A percentile compares a stretch with the other conserved stretches of the same genome.
These are phyloP conservation scores for Lycium barbarum DNA, from an alignment of 257 asterid species.

Conservation along the genomic window DNA sequence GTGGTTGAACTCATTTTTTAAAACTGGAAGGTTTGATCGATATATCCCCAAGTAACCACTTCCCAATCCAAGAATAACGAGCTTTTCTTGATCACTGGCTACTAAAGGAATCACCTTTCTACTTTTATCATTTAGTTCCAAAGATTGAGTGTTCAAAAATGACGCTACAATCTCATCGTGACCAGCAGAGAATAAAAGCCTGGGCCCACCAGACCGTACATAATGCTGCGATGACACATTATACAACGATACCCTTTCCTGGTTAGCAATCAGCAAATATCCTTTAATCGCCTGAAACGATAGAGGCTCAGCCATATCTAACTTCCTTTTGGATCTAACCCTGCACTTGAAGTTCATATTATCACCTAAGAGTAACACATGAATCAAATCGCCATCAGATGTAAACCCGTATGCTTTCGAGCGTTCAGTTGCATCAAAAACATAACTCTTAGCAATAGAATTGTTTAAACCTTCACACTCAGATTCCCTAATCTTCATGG, in stretches of 20 bases:
- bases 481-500: constrained; percentile 84
- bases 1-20: constrained; percentile 79
- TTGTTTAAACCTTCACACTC: constrained; percentile 87
- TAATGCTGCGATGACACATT: constrained; percentile 89
- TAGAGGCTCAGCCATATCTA: constrained; percentile 64
- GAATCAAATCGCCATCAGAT: constrained; percentile 75
- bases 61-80: constrained; percentile 69
- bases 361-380: constrained; percentile 80
- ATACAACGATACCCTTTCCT: constrained; percentile 67
- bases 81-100: constrained; percentile 77
- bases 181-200: constrained; percentile 68
- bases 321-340: constrained; percentile 72
- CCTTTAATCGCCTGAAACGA: constrained; percentile 86
- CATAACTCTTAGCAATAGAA: constrained; percentile 63
- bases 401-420: constrained; percentile 90
- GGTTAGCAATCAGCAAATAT: constrained; percentile 66
- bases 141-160: constrained; percentile 55
- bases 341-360: constrained; percentile 89
- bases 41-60: constrained; percentile 79
- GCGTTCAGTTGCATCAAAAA: constrained; percentile 80
- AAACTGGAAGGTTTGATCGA: constrained; percentile 79
- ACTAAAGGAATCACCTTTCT: constrained; percentile 53
- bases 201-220: constrained; percentile 74
- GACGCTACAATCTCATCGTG: constrained; percentile 68
- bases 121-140: constrained; percentile 37